Conservation (phyloP, 257 asterid species). For the Salvia rosmarinus region DNA sequence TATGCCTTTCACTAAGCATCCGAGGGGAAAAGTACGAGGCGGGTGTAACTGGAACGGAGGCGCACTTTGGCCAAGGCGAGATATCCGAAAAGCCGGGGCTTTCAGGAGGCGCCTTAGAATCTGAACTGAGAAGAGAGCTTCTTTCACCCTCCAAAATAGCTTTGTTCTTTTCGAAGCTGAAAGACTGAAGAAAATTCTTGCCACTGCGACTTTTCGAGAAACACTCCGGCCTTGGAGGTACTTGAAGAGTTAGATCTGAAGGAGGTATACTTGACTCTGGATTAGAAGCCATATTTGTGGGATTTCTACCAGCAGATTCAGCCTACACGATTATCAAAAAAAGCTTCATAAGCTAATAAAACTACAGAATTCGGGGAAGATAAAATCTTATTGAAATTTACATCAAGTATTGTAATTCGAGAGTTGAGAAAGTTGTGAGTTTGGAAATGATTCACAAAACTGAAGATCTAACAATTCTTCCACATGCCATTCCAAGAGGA, state of each 20-base stretch:
- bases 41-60: slow-evolving; percentile 82
- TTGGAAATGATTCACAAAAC: neutral
- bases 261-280: slow-evolving; percentile 42
- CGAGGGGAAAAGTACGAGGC: slow-evolving; percentile 66
- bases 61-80: slow-evolving; percentile 59
- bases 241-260: slow-evolving; percentile 66
- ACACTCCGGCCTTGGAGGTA: slow-evolving; percentile 63
- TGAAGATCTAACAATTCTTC: neutral
- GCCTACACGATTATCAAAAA: slow-evolving; percentile 53
- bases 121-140: slow-evolving; percentile 66
- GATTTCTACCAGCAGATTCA: slow-evolving; percentile 37
- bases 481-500: neutral
- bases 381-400: neutral
- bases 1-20: slow-evolving; percentile 55
- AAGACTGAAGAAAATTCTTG: slow-evolving; percentile 47
- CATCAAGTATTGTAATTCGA: neutral
- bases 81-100: slow-evolving; percentile 58
- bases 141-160: slow-evolving; percentile 55
- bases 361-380: neutral
- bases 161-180: slow-evolving; percentile 67
- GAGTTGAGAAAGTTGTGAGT: neutral
- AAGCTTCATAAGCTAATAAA: slow-evolving; percentile 2
- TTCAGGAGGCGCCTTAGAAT: slow-evolving; percentile 50
- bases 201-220: slow-evolving; percentile 49
- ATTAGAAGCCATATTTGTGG: slow-evolving; percentile 32